These are phyloP conservation scores for Cladosporium colombiae DNA, from an alignment of 2,329 filamentous ascomycete species.

Conservation along the genomic window DNA sequence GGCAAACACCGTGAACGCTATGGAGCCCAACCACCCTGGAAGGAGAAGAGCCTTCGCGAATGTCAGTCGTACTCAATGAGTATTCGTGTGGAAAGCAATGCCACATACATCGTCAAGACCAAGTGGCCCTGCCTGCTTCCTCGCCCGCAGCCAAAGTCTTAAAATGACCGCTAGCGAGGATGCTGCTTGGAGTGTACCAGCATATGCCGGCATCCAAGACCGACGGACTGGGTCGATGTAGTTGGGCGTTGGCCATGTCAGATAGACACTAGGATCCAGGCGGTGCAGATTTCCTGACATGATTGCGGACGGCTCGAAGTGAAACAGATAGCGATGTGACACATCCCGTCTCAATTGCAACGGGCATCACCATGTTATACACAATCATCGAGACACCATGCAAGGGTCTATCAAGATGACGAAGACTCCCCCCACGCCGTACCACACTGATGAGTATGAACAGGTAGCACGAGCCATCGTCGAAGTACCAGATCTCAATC, in stretches of 20 bases:
- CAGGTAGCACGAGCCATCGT: constrained; percentile 1
- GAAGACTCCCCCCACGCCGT: background rate
- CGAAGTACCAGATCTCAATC: background rate
- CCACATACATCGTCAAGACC: constrained; percentile 30
- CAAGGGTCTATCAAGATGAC: background rate
- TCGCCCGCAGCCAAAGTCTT: constrained; percentile 29
- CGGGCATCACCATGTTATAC: background rate
- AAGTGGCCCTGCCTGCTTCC: constrained; percentile 28
- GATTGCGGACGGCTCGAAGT: background rate
- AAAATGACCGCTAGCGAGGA: constrained; percentile 27
- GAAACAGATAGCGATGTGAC: background rate
- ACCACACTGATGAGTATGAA: background rate
- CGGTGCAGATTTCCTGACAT: constrained; percentile 33
- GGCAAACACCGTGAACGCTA: constrained; percentile 24
- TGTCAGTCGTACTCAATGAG: background rate
- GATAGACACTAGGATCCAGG: constrained; percentile 22
- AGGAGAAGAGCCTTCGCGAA: constrained; percentile 20
- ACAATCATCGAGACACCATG: background rate
- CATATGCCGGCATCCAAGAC: constrained; percentile 28
- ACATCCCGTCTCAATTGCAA: background rate
- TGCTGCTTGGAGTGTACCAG: constrained; percentile 23
- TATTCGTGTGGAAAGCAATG: background rate
- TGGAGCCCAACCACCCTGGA: constrained; percentile 23
- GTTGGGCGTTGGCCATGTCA: constrained; percentile 30
- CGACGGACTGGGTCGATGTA: constrained; percentile 29